Evolutionary conservation across 2,329 filamentous ascomycete species (phyloP), one percentile per base, ranked within the genome.

Genomic region (Thelonectria discophora): DNA sequence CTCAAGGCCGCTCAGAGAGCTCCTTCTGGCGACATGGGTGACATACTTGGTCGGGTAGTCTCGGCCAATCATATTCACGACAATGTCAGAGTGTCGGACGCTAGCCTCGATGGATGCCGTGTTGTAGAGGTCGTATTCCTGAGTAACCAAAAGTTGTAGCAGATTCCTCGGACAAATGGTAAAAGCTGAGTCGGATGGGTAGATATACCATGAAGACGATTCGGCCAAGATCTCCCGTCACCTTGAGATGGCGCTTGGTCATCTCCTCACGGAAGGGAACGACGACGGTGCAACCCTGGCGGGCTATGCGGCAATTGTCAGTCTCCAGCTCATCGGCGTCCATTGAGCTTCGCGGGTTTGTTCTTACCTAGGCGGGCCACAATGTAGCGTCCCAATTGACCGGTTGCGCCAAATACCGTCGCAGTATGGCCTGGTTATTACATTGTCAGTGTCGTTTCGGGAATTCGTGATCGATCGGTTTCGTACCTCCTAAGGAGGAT

Each of bases 321-420:
- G 70, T 46, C 52, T 50, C 32, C n/a, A 27, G 21, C 56, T 37
- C 37, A 9, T 20, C n/a, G 37, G n/a, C 55, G n/a, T 52, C 52
- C 30, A 15, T 53, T 40, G 15, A 30, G 27, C 18, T 20, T 55
- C 18, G 34, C 45, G 27, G 24, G 9, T 12, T 56, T 5, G 42
- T 50, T 63, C 79, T 67, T 77, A 85, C 93, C 93, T 76, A 99
- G 86, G 78, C 93, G 88, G 82, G 97, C 97, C 76, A 99, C 95
- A 76, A 99, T 97, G 79, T 99, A 99, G 76, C 95, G 89, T 76
- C 95, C 95, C 58, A 99, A 83, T 78, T 97, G 94, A 67, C 95
- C 95, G 64, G 94, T 97, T 74, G 95, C 95, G 80, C 95, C 95
- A 81, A 99, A 99, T 73, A 99, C 94, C 61, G 95, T 99, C 64